phyloP scores from a whole-genome alignment of 306 rosid genomes.

The Prosopis cineraria region DNA sequence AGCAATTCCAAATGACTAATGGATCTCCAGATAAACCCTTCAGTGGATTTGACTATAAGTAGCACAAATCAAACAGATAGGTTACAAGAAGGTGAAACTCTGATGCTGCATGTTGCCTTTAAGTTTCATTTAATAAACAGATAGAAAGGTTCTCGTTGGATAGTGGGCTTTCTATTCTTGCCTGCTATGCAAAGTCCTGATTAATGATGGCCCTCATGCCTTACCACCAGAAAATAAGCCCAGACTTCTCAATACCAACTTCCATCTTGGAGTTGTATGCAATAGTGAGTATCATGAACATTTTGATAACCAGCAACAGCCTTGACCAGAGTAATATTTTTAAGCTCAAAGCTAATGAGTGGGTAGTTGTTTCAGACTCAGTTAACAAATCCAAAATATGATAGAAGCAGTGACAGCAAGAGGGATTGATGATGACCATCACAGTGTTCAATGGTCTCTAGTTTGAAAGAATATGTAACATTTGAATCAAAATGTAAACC shows the following conservation, averaged over 20 bases:
- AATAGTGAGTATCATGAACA: neutral
- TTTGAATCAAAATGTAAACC: constrained; percentile 8
- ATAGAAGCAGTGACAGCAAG: constrained; percentile 11
- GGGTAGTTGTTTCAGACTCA: neutral
- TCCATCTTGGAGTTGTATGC: neutral
- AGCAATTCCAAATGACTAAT: neutral
- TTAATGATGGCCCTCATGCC: neutral
- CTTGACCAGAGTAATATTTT: neutral
- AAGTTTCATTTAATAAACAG: neutral
- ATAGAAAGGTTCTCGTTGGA: neutral
- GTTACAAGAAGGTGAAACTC: neutral
- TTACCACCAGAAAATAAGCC: constrained; percentile 2
- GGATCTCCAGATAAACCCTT: constrained; percentile 1
- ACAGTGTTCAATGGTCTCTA: constrained; percentile 12
- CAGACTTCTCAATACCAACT: neutral
- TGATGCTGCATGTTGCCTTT: neutral
- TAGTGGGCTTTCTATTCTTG: neutral
- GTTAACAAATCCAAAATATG: constrained; percentile 7
- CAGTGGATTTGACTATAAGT: neutral
- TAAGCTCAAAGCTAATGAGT: constrained; percentile 23
- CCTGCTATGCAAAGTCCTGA: constrained; percentile 13
- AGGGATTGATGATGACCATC: constrained; percentile 21
- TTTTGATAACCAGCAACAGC: neutral
- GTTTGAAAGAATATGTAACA: constrained; percentile 13
- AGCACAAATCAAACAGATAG: neutral